These are phyloP conservation scores for Amphirosellinia nigrospora DNA, from an alignment of 495 filamentous ascomycete species.

Conservation along the genomic window DNA sequence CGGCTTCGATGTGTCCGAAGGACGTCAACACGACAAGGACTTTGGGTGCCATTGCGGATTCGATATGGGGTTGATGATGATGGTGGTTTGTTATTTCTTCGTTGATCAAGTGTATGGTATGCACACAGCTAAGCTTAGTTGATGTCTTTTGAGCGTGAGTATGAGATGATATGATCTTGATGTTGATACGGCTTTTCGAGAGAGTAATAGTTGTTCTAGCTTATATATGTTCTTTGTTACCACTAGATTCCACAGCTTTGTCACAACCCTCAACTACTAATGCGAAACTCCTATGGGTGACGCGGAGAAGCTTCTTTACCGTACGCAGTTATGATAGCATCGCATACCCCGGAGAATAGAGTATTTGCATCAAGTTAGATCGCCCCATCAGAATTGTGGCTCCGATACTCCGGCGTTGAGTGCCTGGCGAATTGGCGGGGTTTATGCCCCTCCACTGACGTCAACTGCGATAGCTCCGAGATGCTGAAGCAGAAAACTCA, in stretches of 20 bases:
- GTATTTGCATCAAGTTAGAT: background rate
- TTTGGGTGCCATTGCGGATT: constrained; percentile 55
- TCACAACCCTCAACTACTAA: too few species aligned
- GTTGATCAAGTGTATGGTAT: background rate
- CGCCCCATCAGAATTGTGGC: background rate
- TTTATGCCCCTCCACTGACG: background rate
- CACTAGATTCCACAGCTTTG: background rate
- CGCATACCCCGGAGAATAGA: background rate
- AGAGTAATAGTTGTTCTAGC: too few species aligned
- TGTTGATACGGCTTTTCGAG: too few species aligned
- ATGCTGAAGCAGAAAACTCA: background rate
- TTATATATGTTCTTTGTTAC: constrained; percentile 1
- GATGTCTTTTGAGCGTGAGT: background rate
- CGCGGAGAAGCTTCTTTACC: background rate
- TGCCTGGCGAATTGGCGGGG: background rate
- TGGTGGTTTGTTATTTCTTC: background rate
- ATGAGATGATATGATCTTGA: background rate
- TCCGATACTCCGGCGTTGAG: constrained; percentile 3
- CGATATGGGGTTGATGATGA: background rate
- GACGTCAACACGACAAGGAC: constrained; percentile 75
- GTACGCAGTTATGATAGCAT: constrained; percentile 7
- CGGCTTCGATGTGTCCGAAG: constrained; percentile 57
- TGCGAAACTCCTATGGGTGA: too few species aligned
- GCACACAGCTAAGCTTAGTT: background rate
- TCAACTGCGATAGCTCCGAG: constrained; percentile 18